Evolutionary conservation across 305 asterid species (phyloP).

Genomic region (Solanum chacoense): DNA sequence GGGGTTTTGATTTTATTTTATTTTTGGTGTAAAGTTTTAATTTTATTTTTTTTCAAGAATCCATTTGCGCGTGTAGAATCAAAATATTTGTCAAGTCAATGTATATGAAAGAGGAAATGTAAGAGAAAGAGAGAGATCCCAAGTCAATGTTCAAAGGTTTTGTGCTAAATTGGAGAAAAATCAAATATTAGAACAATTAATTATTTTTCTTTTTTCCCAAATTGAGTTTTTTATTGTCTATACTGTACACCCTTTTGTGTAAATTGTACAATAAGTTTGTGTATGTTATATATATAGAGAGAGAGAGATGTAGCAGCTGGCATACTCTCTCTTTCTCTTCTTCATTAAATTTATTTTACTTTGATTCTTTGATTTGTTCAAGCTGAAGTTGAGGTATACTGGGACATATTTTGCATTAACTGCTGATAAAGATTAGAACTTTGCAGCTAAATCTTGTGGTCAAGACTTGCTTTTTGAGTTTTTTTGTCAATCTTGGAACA

Average conservation of each 20-base stretch:
- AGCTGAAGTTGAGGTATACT: not conserved
- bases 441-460: not conserved
- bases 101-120: constrained; percentile 5
- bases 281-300: not conserved
- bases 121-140: constrained; percentile 23
- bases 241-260: not conserved
- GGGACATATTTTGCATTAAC: not conserved
- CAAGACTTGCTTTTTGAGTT: not conserved
- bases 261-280: not conserved
- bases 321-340: constrained; percentile 3
- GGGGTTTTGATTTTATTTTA: not conserved
- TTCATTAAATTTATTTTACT: not conserved
- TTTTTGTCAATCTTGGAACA: not conserved
- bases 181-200: constrained; percentile 25
- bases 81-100: constrained; percentile 28
- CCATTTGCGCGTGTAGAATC: constrained; percentile 23
- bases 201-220: constrained; percentile 1
- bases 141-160: constrained; percentile 62
- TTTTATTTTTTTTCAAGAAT: not conserved
- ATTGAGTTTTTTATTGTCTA: not conserved
- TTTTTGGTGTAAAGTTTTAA: constrained; percentile 10
- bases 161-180: constrained; percentile 24
- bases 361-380: constrained; percentile 12
- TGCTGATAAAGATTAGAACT: not conserved
- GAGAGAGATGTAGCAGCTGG: not conserved